Evolutionary conservation across 768 basidiomycete genomes (phyloP), one percentile per base, ranked within the genome.

Genomic region (Peribolospora kevripleyi): DNA sequence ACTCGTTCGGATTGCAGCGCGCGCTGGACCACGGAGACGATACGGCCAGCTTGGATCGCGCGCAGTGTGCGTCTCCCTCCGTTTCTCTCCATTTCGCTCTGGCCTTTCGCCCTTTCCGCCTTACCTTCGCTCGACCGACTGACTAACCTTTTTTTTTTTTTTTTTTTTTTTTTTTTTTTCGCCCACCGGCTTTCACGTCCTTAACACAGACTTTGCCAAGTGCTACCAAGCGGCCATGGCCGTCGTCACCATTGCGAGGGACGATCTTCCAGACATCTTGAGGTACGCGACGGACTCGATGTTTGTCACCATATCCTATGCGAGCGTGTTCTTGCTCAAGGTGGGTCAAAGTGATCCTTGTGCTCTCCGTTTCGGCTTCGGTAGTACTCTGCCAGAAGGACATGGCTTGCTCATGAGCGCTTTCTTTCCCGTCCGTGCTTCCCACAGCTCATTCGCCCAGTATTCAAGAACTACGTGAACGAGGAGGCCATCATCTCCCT

Each of bases 1-100:
- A 93, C 65, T 91, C 90, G 1, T 98, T 98, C 61, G 91, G 91
- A 8, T 74, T 98, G 47, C 90, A 98, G 67, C 84, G 91, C 63
- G 86, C 91, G n/a, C 69, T 95, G 55, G 90, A 91, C 67, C 74
- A 76, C 14, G 41, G 48, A 0, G 52, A 54, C 25, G 25, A 25
- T 25, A 25, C 25, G 25, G 25, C 25, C 25, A 25, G 25, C 25
- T 25, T 25, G 25, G 25, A 25, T 25, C 25, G 25, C 25, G 25
- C 25, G 25, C 25, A 25, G 25, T 25, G 25, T 25, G 25, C 25
- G 25, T 25, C 25, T 25, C 25, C 25, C 25, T 25, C 25, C 25
- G 1, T 25, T 25, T 25, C 25, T 25, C 25, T 25, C 25, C 25
- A 25, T 25, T 25, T 25, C 25, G 25, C 25, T 25, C 25, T 25